Base-by-base conservation (phyloP, 2,329 filamentous ascomycete species). In the Fusarium hostae region DNA sequence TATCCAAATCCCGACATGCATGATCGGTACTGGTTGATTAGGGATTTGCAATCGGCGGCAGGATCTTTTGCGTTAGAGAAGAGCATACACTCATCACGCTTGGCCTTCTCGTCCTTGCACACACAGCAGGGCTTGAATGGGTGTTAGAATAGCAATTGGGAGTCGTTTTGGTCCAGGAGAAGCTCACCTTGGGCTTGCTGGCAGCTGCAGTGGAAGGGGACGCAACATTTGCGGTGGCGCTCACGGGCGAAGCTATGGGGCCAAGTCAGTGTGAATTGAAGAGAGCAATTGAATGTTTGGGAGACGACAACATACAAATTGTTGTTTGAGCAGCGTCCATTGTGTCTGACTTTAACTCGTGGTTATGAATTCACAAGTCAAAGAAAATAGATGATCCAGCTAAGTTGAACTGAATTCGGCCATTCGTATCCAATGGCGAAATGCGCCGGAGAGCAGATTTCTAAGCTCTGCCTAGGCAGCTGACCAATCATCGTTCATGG, bases 61-160 rank as follows among this genome's bases (percentile, higher is more conserved):
- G 96, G 94, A 79, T 98, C 92, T 78, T 91, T 87, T 68, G 93
- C 88, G 70, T 89, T 94, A 61, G 94, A 97, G 86, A 98, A 98
- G 62, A 99, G 92, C 95, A 99, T 98, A 87, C 96, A 99, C 84
- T 99, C 95, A 84, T 99, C 96, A 71, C 96, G 94, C 76, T 88
- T 88, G 41, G 93, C 87, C 83, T 99, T 99, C 82, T 99, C 94
- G 47, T 96, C 90, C 80, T 95, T 98, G 89, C 96, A 99, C 34
- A 98, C 96, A 81, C 96, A 98, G 88, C 96, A 98, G 45, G 95
- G 95, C 94, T 98, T 66, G 2, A n/a, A 9, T 7, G 13, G 8
- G 3, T 22, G 16, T 74, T 30, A 72, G 70, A 22, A 66, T 51
- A 20, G 50, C 45, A 50, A 68, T 70, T 68, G 67, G 44, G 48